Percentiles rank a stretch among this genome's conserved stretches.
Conservation (phyloP, 331 rosid genomes). For the Quercus phellos region DNA sequence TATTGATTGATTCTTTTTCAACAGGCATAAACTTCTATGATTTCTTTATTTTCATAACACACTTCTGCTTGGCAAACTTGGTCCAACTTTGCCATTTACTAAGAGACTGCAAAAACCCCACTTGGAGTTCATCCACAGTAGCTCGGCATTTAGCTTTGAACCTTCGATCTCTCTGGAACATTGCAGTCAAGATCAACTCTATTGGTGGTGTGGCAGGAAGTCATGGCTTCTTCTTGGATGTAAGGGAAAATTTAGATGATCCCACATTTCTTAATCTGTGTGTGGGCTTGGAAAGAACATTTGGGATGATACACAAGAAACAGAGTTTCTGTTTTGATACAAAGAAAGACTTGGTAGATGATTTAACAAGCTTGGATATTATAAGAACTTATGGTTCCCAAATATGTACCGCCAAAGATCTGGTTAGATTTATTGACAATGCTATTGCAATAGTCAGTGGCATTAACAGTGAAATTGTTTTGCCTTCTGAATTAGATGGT, state of each 20-base stretch:
- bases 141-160: conserved; percentile 50
- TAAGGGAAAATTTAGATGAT: conserved; percentile 39
- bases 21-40: conserved; percentile 92
- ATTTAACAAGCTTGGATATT: conserved; percentile 26
- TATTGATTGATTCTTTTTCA: conserved; percentile 21
- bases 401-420: conserved; percentile 51
- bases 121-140: conserved; percentile 24
- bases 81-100: conserved; percentile 36
- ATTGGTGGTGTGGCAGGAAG: conserved; percentile 48
- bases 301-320: conserved; percentile 34
- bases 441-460: conserved; percentile 23
- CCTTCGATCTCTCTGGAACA: conserved; percentile 43
- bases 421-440: conserved; percentile 50
- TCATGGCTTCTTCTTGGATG: conserved; percentile 39
- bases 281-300: conserved; percentile 39
- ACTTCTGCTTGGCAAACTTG: conserved; percentile 52
- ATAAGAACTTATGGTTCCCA: conserved; percentile 32
- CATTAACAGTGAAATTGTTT: background rate
- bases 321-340: conserved; percentile 13
- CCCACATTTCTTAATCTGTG: conserved; percentile 48
- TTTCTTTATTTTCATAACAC: conserved; percentile 56
- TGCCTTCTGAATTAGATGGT: background rate
- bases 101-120: conserved; percentile 26
- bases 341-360: conserved; percentile 28
- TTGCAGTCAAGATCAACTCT: conserved; percentile 40